These are phyloP conservation scores for Yarrowia hollandica DNA, from an alignment of 805 yeast genomes.

Conservation along the genomic window DNA sequence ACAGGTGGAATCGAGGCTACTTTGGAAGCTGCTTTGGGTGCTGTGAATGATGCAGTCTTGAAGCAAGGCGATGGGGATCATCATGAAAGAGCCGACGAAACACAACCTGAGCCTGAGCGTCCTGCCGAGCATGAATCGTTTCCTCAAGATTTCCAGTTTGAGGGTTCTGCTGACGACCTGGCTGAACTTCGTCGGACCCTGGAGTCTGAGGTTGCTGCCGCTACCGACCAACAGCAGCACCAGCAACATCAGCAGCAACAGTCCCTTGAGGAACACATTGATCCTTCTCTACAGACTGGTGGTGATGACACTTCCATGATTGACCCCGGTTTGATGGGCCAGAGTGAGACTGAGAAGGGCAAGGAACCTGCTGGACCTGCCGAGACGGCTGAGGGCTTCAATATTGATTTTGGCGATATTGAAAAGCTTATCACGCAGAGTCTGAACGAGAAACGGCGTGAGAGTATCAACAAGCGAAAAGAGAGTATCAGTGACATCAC, in stretches of 20 bases:
- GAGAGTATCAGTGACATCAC: constrained; percentile 26
- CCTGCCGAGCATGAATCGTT: neutral
- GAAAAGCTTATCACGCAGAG: constrained; percentile 24
- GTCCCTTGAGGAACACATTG: constrained; percentile 3
- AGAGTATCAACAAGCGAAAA: constrained; percentile 3
- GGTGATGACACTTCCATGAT: constrained; percentile 4
- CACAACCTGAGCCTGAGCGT: neutral
- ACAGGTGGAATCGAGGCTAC: constrained; percentile 17
- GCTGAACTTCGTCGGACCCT: constrained; percentile 4
- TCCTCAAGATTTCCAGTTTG: constrained; percentile 2
- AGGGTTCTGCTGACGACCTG: constrained; percentile 5
- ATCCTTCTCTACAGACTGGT: neutral
- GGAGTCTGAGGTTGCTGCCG: constrained; percentile 9
- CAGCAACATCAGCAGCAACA: neutral
- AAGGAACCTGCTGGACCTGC: constrained; percentile 2
- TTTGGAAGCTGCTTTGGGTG: constrained; percentile 17
- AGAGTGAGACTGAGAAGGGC: neutral
- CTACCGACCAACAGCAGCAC: neutral
- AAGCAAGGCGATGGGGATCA: neutral
- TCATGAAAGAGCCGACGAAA: neutral
- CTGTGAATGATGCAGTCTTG: constrained; percentile 16
- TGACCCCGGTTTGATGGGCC: constrained; percentile 12
- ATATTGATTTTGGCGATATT: constrained; percentile 20
- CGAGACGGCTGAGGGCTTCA: constrained; percentile 10
- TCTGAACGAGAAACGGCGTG: constrained; percentile 13